These are phyloP conservation scores for Candida ovalis DNA, from an alignment of 805 yeast species.

Conservation along the genomic window DNA sequence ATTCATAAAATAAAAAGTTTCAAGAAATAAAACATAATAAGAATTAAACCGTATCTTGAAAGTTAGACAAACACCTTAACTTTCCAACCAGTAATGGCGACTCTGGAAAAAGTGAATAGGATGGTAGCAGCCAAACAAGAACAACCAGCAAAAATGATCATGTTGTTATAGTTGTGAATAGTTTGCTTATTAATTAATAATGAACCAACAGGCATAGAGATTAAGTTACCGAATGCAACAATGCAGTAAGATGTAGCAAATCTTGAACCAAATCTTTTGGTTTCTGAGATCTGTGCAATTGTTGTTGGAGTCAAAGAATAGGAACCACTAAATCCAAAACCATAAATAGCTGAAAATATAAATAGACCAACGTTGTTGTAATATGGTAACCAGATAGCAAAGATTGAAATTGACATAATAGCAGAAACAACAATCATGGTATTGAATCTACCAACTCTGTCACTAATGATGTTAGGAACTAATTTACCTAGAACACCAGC, in stretches of 20 bases:
- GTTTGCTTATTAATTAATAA: constrained; percentile 35
- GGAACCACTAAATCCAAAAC: constrained; percentile 55
- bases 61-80: constrained; percentile 28
- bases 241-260: constrained; percentile 66
- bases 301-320: constrained; percentile 62
- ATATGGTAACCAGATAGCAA: constrained; percentile 62
- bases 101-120: constrained; percentile 14
- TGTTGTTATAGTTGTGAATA: constrained; percentile 19
- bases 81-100: constrained; percentile 15
- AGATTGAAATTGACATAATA: constrained; percentile 43
- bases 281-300: constrained; percentile 52
- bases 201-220: constrained; percentile 47
- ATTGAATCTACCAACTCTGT: constrained; percentile 49
- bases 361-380: constrained; percentile 38
- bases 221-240: constrained; percentile 46
- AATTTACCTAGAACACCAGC: constrained; percentile 38
- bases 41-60: neutral
- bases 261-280: constrained; percentile 60
- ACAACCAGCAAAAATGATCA: constrained; percentile 27
- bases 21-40: neutral
- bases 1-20: neutral
- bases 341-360: constrained; percentile 45
- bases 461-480: constrained; percentile 30
- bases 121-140: constrained; percentile 17
- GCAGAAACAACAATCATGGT: constrained; percentile 43